Evolutionary conservation across 2,329 filamentous ascomycete species (phyloP).

Genomic region (Colletotrichum trifolii): DNA sequence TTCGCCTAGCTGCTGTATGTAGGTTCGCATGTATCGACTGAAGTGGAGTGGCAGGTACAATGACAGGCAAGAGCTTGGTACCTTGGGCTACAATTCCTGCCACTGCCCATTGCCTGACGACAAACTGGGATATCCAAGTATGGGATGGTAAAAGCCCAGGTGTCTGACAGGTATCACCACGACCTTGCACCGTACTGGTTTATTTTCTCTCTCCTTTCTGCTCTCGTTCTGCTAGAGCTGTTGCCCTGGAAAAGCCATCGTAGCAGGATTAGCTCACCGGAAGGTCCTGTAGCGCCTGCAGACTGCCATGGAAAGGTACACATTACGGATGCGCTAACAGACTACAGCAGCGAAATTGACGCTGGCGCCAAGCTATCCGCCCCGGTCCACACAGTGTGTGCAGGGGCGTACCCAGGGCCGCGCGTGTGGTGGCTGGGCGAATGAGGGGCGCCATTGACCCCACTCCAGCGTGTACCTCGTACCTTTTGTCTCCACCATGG

Average conservation of each 20-base stretch:
- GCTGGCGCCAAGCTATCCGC: slow-evolving; percentile 9
- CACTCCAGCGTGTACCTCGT: neutral
- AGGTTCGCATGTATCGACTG: neutral
- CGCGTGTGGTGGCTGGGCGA: slow-evolving; percentile 37
- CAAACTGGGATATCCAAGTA: neutral
- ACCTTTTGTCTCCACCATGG: neutral
- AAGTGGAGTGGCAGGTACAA: slow-evolving; percentile 11
- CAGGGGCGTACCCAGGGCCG: slow-evolving; percentile 33
- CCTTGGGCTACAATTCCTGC: slow-evolving; percentile 1
- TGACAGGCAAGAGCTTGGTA: slow-evolving; percentile 22
- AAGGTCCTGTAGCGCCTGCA: too few species aligned
- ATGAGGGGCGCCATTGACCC: slow-evolving; percentile 14
- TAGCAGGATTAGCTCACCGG: too few species aligned
- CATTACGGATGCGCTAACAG: neutral
- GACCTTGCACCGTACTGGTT: neutral
- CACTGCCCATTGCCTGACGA: slow-evolving; percentile 1
- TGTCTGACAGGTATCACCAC: slow-evolving; percentile 4
- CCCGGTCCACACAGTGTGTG: slow-evolving; percentile 26
- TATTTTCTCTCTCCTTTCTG: too few species aligned
- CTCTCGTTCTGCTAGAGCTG: neutral
- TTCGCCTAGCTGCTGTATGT: too few species aligned
- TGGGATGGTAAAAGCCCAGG: neutral
- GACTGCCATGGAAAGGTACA: too few species aligned
- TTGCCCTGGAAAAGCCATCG: too few species aligned
- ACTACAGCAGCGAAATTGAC: neutral